Evolutionary conservation across 140 eudicot species (phyloP).

Genomic region (Anethum foeniculum): DNA sequence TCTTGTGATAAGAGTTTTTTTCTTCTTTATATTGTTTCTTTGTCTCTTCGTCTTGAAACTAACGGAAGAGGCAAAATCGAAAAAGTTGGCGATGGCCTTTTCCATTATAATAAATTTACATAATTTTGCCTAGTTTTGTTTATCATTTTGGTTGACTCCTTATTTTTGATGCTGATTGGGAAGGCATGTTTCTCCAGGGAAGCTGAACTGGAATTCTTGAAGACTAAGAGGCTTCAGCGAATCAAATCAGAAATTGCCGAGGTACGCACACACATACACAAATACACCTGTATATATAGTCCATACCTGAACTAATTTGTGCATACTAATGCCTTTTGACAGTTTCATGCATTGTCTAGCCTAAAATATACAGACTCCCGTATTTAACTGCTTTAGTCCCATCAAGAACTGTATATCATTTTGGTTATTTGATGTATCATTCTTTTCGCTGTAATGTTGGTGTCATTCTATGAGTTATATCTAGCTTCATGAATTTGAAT

Average conservation of each 20-base stretch:
- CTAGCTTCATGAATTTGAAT: background rate
- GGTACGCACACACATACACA: no score
- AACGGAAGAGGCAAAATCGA: no score
- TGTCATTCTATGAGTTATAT: background rate
- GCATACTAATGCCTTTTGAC: background rate
- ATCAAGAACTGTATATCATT: background rate
- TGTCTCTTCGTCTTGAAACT: no score
- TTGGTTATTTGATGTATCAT: background rate
- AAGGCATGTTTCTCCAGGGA: conserved; percentile 72
- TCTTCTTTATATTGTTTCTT: no score
- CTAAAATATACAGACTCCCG: background rate
- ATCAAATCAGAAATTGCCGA: conserved; percentile 36
- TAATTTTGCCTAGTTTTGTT: no score
- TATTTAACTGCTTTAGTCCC: background rate
- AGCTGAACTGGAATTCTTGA: conserved; percentile 66
- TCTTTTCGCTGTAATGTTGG: background rate
- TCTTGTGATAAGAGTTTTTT: no score
- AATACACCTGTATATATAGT: no score
- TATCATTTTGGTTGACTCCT: background rate
- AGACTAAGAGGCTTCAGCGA: conserved; percentile 78
- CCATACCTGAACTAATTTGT: background rate
- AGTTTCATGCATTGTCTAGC: background rate
- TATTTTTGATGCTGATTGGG: conserved; percentile 49
- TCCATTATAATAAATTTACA: no score
- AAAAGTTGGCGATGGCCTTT: no score